These are phyloP conservation scores for Vitis cinerea DNA, from an alignment of 164 flowering plant species.

Conservation along the genomic window DNA sequence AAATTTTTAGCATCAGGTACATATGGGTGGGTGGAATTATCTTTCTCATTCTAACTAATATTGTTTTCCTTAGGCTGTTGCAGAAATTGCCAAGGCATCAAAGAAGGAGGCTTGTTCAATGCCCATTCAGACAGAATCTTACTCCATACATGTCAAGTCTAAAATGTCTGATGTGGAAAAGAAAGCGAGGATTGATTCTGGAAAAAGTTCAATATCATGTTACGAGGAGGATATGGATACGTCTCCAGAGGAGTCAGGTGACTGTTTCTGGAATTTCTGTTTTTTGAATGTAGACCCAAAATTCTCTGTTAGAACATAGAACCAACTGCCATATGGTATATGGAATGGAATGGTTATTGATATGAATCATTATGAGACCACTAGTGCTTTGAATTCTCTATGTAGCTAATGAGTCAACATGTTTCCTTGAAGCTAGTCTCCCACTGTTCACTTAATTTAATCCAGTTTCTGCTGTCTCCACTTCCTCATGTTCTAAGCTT, in stretches of 20 bases:
- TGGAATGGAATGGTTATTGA: background rate
- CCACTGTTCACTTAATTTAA: background rate
- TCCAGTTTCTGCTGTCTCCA: too few relatives aligned
- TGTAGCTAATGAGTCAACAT: background rate
- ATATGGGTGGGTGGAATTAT: background rate
- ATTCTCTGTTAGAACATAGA: background rate
- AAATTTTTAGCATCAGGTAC: background rate
- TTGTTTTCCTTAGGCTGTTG: slow-evolving; percentile 58
- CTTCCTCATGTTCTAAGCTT: too few relatives aligned
- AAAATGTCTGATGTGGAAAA: slow-evolving; percentile 31
- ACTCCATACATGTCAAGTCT: slow-evolving; percentile 32
- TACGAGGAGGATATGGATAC: slow-evolving; percentile 17
- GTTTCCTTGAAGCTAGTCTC: background rate
- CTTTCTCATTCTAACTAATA: background rate
- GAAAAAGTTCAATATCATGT: slow-evolving; percentile 8
- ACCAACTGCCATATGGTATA: background rate
- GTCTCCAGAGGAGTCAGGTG: slow-evolving; percentile 29
- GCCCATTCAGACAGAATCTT: slow-evolving; percentile 47
- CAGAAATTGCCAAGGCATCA: slow-evolving; percentile 79
- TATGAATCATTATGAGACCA: background rate
- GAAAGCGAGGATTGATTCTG: slow-evolving; percentile 9
- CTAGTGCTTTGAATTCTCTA: background rate
- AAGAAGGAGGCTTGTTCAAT: slow-evolving; percentile 61
- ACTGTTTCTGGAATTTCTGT: background rate
- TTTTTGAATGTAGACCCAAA: background rate